These are phyloP conservation scores for Pseudogymnoascus pannorum DNA, from an alignment of 2,329 filamentous ascomycete species.

Conservation along the genomic window DNA sequence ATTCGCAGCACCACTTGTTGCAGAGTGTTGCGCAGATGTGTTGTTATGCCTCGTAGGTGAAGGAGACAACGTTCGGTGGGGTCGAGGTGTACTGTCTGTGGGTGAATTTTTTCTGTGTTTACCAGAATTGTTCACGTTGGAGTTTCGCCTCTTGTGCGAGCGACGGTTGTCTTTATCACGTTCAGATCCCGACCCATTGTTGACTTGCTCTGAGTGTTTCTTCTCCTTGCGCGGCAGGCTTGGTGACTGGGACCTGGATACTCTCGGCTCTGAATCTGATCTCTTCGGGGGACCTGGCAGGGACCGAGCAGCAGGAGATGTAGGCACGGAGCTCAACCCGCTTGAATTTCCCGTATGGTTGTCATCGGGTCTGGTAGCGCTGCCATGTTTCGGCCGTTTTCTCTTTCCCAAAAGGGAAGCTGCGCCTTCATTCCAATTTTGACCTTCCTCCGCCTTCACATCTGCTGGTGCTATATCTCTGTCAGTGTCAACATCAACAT, in stretches of 20 bases:
- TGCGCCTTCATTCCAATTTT: constrained; percentile 29
- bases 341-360: constrained; percentile 35
- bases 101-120: constrained; percentile 19
- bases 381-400: constrained; percentile 37
- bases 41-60: constrained; percentile 36
- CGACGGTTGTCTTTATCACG: constrained; percentile 18
- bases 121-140: constrained; percentile 18
- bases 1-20: constrained; percentile 39
- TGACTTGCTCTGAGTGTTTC: constrained; percentile 33
- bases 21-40: background rate
- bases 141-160: constrained; percentile 21
- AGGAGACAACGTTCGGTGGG: constrained; percentile 36
- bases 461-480: constrained; percentile 6
- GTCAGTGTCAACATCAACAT: constrained; percentile 11
- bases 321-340: constrained; percentile 51
- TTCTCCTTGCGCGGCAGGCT: constrained; percentile 34
- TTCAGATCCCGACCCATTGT: constrained; percentile 30
- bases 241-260: constrained; percentile 27
- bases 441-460: constrained; percentile 21
- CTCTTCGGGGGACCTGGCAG: constrained; percentile 27
- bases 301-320: constrained; percentile 38
- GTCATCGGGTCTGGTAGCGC: constrained; percentile 18
- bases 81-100: constrained; percentile 17
- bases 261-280: constrained; percentile 49
- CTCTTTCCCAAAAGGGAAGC: constrained; percentile 38